A percentile compares a stretch with the other conserved stretches of the same genome.
Conservation (phyloP, 257 asterid genomes). For the Jacaranda mimosifolia region DNA sequence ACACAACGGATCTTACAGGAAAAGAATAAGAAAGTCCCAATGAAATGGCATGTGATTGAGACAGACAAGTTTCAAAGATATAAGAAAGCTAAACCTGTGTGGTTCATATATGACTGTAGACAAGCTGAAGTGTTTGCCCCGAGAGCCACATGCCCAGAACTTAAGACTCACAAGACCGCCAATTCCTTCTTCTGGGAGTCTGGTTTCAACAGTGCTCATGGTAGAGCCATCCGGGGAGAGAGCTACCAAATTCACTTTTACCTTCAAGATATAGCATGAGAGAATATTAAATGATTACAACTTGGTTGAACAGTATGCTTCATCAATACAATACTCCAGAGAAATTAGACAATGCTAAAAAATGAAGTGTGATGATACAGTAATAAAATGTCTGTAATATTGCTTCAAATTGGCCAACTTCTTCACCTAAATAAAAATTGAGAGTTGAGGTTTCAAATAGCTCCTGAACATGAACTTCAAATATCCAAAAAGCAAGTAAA, state of each 20-base stretch:
- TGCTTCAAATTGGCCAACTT: background rate
- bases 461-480: slow-evolving; percentile 13
- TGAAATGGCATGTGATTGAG: slow-evolving; percentile 16
- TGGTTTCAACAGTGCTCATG: slow-evolving; percentile 90
- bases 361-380: background rate
- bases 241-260: slow-evolving; percentile 81
- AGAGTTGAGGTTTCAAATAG: background rate
- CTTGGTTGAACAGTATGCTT: slow-evolving; percentile 7
- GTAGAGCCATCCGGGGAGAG: slow-evolving; percentile 84
- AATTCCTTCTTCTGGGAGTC: slow-evolving; percentile 93
- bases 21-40: background rate
- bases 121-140: slow-evolving; percentile 71
- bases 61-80: slow-evolving; percentile 14
- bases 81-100: slow-evolving; percentile 71
- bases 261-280: slow-evolving; percentile 51
- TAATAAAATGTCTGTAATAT: background rate
- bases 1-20: background rate
- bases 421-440: slow-evolving; percentile 4
- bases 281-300: slow-evolving; percentile 15
- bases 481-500: background rate
- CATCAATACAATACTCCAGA: slow-evolving; percentile 4
- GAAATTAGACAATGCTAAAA: background rate
- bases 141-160: slow-evolving; percentile 79
- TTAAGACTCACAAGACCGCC: slow-evolving; percentile 88
- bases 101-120: slow-evolving; percentile 96